Evolutionary conservation across 352 stramenopile species (phyloP), one percentile per base, ranked within the genome.

Genomic region (Globisporangium carolinianum): DNA sequence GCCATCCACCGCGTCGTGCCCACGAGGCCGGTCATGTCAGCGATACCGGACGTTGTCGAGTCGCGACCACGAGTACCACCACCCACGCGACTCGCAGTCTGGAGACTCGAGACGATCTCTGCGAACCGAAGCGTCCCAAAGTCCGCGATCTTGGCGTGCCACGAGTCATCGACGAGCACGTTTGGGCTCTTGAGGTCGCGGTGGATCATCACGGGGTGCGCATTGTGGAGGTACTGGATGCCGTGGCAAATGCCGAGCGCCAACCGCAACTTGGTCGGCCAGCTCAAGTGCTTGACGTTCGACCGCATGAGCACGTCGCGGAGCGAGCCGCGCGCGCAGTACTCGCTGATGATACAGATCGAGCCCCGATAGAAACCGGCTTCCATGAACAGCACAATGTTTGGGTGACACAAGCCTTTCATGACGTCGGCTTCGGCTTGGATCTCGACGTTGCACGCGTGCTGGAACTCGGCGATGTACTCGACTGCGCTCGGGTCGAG

Each of bases 261-360:
- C 0, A 94, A 72, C 7, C 84, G 76, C 11, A 94, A 58, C 65
- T 90, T 90, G 1, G 80, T 92, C 8, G 80, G 83, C 84, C 84
- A 94, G 47, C 75, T 87, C 47, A 94, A 62, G 58, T 83, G 75
- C 62, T 79, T 85, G 42, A 87, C 72, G 53, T 81, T 75, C 15
- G 76, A 68, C 36, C 80, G 75, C 70, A 86, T 83, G 24, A 99
- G 68, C 38, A 98, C 91, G 69, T 98, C 95, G 53, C 94, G 98
- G 3, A 99, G 71, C 7, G 91, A 98, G 12, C 95, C 95, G 53
- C 96, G 87, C 3, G 85, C 85, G 43, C 95, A 97, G 54, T 97
- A 93, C 71, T 99, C 95, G 32, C 92, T 98, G 57, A 99, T 85
- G 60, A 99, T 98, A 53, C 92, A 97, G 58, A 94, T 92, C 8